Evolutionary conservation across 805 yeast genomes (phyloP).

Genomic region (Scheffersomyces lignosus): DNA sequence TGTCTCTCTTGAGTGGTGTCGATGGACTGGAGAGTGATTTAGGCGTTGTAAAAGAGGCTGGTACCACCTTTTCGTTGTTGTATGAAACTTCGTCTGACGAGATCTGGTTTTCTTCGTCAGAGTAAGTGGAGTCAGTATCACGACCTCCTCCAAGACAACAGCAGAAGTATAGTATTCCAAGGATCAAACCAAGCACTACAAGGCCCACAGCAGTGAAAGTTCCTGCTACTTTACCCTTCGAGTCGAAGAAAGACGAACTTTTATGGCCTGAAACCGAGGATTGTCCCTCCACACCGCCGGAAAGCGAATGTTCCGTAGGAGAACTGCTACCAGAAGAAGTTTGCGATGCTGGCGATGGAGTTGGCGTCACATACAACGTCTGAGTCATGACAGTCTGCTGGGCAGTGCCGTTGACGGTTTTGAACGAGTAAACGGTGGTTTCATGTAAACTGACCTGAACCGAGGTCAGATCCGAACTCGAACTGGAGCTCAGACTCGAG

Average conservation of each 20-base stretch:
- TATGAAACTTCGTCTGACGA: conserved; percentile 32
- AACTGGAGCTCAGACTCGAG: conserved; percentile 15
- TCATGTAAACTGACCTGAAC: conserved; percentile 5
- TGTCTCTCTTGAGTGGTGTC: conserved; percentile 28
- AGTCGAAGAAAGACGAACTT: conserved; percentile 54
- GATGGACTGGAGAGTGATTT: conserved; percentile 6
- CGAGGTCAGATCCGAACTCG: conserved; percentile 12
- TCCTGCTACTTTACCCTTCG: conserved; percentile 81
- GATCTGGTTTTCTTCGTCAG: conserved; percentile 41
- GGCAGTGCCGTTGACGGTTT: conserved; percentile 20
- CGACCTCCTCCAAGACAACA: conserved; percentile 23
- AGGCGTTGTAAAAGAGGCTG: conserved; percentile 4
- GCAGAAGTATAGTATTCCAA: conserved; percentile 44
- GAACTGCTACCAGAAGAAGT: conserved; percentile 3
- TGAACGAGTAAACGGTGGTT: conserved; percentile 21
- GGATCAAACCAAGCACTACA: conserved; percentile 47
- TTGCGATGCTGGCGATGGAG: conserved; percentile 8
- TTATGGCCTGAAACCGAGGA: conserved; percentile 4
- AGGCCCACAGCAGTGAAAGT: conserved; percentile 80
- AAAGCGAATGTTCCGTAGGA: background rate
- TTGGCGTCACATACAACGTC: conserved; percentile 17
- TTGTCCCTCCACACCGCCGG: background rate
- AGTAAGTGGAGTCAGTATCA: conserved; percentile 25
- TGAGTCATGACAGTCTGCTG: conserved; percentile 21
- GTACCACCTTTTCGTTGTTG: conserved; percentile 18